A percentile compares a stretch with the other conserved stretches of the same genome.
phyloP scores from a whole-genome alignment of 495 filamentous ascomycete genomes.

The Hypoxylon fragiforme region DNA sequence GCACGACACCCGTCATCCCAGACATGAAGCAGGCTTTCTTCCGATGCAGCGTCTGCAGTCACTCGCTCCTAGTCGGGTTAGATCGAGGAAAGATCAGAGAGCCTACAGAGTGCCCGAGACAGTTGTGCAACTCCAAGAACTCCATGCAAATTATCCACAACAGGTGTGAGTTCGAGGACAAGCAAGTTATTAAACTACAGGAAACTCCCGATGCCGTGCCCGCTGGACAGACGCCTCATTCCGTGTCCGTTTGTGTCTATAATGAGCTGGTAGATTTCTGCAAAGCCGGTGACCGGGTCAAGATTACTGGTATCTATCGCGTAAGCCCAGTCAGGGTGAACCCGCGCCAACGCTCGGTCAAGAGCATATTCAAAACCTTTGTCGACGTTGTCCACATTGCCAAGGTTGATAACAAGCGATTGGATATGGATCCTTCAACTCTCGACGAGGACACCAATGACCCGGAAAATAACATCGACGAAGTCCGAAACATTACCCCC shows the following conservation, averaged over 20 bases:
- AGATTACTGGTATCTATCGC: slow-evolving; percentile 95
- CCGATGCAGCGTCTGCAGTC: slow-evolving; percentile 88
- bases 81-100: slow-evolving; percentile 96
- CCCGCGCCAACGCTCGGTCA: slow-evolving; percentile 87
- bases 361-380: slow-evolving; percentile 96
- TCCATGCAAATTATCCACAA: slow-evolving; percentile 99
- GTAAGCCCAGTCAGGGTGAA: slow-evolving; percentile 95
- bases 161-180: slow-evolving; percentile 91
- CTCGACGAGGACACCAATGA: slow-evolving; percentile 77
- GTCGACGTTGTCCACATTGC: slow-evolving; percentile 94
- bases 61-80: slow-evolving; percentile 85
- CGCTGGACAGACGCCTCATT: slow-evolving; percentile 97
- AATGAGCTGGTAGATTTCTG: slow-evolving; percentile 97
- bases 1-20: slow-evolving; percentile 92
- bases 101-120: slow-evolving; percentile 84
- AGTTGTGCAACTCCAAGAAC: slow-evolving; percentile 81
- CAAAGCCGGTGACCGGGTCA: slow-evolving; percentile 94
- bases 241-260: slow-evolving; percentile 93
- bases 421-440: slow-evolving; percentile 89
- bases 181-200: slow-evolving; percentile 98
- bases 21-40: slow-evolving; percentile 98
- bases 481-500: slow-evolving; percentile 79
- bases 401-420: slow-evolving; percentile 90
- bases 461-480: slow-evolving; percentile 71
- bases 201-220: slow-evolving; percentile 95